Conservation (phyloP, 371 early-diverging fungal genomes). For the Sanchytrium tribonematis region DNA sequence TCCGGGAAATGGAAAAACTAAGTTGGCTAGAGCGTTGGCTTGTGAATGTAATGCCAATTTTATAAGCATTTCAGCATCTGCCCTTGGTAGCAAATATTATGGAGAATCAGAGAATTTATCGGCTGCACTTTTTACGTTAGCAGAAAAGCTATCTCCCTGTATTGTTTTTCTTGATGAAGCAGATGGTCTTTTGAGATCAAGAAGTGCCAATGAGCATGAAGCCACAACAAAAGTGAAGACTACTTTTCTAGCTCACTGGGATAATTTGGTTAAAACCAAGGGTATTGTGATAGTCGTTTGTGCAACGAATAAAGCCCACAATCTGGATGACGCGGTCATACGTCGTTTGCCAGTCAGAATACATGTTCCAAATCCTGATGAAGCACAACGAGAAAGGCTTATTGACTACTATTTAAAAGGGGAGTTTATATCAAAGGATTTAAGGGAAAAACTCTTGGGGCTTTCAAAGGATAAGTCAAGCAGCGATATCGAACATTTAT, state of each 20-base stretch:
- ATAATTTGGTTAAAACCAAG: slow-evolving; percentile 47
- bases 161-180: slow-evolving; percentile 96
- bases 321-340: slow-evolving; percentile 89
- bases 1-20: slow-evolving; percentile 92
- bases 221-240: slow-evolving; percentile 15
- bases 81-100: slow-evolving; percentile 74
- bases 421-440: background rate
- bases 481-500: background rate
- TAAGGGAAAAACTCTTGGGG: background rate
- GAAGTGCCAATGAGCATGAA: slow-evolving; percentile 28
- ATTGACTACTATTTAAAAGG: background rate
- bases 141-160: slow-evolving; percentile 75
- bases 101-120: slow-evolving; percentile 92
- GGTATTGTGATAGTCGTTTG: slow-evolving; percentile 62
- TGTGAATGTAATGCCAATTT: slow-evolving; percentile 77
- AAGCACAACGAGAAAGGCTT: background rate
- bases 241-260: slow-evolving; percentile 38
- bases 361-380: slow-evolving; percentile 19
- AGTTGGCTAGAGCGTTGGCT: slow-evolving; percentile 84
- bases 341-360: slow-evolving; percentile 85
- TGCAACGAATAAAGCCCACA: slow-evolving; percentile 89
- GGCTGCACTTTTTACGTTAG: slow-evolving; percentile 74
- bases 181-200: slow-evolving; percentile 68
- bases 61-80: slow-evolving; percentile 70
- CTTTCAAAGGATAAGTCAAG: background rate